Base-by-base conservation (phyloP, 495 filamentous ascomycete genomes). In the Durotheca rogersii region DNA sequence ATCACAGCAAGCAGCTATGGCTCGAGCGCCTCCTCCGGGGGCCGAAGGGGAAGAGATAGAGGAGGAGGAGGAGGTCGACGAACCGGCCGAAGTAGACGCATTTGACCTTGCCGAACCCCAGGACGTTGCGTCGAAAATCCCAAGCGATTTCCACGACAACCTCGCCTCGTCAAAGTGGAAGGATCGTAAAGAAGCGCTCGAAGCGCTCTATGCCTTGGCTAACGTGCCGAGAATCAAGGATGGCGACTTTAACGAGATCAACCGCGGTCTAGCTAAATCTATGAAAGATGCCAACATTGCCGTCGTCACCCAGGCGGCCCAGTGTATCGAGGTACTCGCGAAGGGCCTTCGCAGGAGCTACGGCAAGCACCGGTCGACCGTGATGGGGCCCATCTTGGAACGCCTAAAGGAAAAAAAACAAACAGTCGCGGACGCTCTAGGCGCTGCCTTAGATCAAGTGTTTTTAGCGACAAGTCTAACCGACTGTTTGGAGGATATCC, bases 231-330 rank as follows among this genome's bases (percentile, higher is more conserved):
- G 85, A 43, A 95, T 99, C 65, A 91, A 95, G 67, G 93, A 97
- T 48, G 90, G 81, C 2, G 85, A 85, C 31, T 99, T 87, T 55
- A 80, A 85, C 67, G 90, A 97, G 52, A 82, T 96, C 60, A 81
- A 87, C 33, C 79, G 84, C 34, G 80, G 77, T 4, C 72, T 97
- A 34, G 93, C 93, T 19, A 97, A 96, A 66, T 88, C 81, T 58
- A 97, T 97, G 92, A 97, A 97, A 67, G 94, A 99, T 63, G 93
- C 94, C 38, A 99, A 99, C 61, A 85, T 99, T 60, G 88, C 88
- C 6, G 93, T 97, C 33, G 94, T 95, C 21, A 92, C 88, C 1
- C 84, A 90, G 36, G 93, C 94, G 7, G 92, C 91, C 12, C 93
- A 96, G 63, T 96, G 93, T 66, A 85, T 96, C 29, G 92, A 96